These are phyloP conservation scores for Cymodocea nodosa DNA, from an alignment of 116 monocot species.

Conservation along the genomic window DNA sequence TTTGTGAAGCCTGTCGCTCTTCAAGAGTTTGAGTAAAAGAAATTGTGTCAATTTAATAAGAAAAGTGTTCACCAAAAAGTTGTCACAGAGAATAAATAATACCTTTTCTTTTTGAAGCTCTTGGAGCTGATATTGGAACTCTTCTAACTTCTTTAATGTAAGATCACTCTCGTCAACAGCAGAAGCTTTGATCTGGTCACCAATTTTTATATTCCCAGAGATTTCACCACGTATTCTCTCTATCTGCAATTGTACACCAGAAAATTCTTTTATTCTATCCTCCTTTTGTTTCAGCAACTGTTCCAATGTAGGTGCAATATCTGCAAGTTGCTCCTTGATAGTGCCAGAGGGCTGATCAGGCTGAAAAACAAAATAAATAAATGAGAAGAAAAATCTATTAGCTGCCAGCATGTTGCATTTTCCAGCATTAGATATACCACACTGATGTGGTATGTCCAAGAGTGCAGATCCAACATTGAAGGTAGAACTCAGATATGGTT, in stretches of 20 bases:
- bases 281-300: constrained; percentile 63
- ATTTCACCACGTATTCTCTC: constrained; percentile 60
- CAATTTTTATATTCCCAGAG: constrained; percentile 31
- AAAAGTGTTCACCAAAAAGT: neutral
- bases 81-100: neutral
- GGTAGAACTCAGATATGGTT: too few relatives aligned
- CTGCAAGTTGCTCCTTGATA: constrained; percentile 79
- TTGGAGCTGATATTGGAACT: constrained; percentile 17
- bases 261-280: constrained; percentile 59
- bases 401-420: neutral
- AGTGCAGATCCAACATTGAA: too few relatives aligned
- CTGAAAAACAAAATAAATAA: constrained; percentile 19
- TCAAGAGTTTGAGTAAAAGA: constrained; percentile 12
- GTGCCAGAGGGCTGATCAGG: constrained; percentile 72
- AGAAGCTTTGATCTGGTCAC: constrained; percentile 23
- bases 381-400: neutral
- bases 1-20: constrained; percentile 82
- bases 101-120: constrained; percentile 97
- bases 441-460: too few relatives aligned
- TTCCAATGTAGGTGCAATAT: constrained; percentile 71
- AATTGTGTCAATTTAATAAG: neutral
- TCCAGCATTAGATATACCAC: too few relatives aligned
- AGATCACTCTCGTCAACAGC: constrained; percentile 70
- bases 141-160: constrained; percentile 19
- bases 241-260: constrained; percentile 68